These are phyloP conservation scores for Colletotrichum liaoningense DNA, from an alignment of 2,329 filamentous ascomycete species.

Conservation along the genomic window DNA sequence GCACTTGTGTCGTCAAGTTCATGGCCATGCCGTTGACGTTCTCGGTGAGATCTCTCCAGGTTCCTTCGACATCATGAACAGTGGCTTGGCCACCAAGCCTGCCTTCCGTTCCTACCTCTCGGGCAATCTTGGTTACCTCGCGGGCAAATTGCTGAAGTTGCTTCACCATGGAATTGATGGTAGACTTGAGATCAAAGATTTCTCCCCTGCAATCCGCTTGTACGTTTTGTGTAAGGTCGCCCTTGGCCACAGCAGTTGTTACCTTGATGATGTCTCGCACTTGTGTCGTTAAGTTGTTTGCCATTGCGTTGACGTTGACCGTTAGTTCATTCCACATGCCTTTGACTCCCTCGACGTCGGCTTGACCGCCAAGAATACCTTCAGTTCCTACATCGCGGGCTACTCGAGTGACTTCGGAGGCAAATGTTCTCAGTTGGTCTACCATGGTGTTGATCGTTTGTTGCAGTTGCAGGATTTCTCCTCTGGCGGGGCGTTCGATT, in stretches of 20 bases:
- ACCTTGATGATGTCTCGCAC: conserved; percentile 94
- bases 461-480: conserved; percentile 85
- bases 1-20: conserved; percentile 96
- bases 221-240: conserved; percentile 96
- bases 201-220: conserved; percentile 92
- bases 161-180: conserved; percentile 99
- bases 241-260: conserved; percentile 78
- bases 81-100: conserved; percentile 94
- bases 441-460: conserved; percentile 94
- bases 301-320: conserved; percentile 89
- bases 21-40: conserved; percentile 99
- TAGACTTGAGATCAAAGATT: conserved; percentile 94
- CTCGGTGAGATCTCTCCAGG: conserved; percentile 95
- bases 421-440: conserved; percentile 85
- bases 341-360: conserved; percentile 84
- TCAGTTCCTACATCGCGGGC: conserved; percentile 87
- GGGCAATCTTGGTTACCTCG: conserved; percentile 95
- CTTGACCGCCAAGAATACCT: conserved; percentile 84
- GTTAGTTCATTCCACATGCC: conserved; percentile 92
- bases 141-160: conserved; percentile 96
- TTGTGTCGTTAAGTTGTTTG: conserved; percentile 87
- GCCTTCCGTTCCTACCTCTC: conserved; percentile 96
- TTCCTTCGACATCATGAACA: conserved; percentile 95
- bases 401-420: conserved; percentile 85
- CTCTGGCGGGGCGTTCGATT: conserved; percentile 82